Evolutionary conservation across 768 basidiomycete genomes (phyloP).

Genomic region (Panaeolus papilionaceus): DNA sequence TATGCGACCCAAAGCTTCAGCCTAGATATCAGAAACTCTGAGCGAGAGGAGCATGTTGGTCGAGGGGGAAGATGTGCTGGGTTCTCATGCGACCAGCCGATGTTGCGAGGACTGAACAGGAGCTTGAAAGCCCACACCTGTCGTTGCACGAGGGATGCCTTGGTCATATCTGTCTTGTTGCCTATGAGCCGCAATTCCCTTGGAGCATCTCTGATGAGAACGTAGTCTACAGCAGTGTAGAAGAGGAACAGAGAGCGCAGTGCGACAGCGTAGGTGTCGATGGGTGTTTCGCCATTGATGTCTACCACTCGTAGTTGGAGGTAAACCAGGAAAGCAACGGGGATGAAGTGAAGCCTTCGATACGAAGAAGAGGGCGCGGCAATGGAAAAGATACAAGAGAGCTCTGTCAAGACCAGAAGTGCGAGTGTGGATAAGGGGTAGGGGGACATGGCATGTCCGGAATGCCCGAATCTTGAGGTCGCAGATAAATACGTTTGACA

Average conservation of each 20-base stretch:
- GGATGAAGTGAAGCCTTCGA: slow-evolving; percentile 23
- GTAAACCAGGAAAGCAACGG: slow-evolving; percentile 18
- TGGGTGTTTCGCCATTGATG: neutral
- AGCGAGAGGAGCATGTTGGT: slow-evolving; percentile 20
- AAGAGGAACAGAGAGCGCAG: slow-evolving; percentile 15
- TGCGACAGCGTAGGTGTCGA: slow-evolving; percentile 9
- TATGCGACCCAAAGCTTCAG: slow-evolving; percentile 2
- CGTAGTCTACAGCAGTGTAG: slow-evolving; percentile 27
- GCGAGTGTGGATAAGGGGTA: neutral
- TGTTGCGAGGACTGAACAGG: slow-evolving; percentile 26
- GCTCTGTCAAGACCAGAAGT: neutral
- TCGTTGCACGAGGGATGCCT: slow-evolving; percentile 20
- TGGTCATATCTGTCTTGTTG: slow-evolving; percentile 21
- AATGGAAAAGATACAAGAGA: neutral
- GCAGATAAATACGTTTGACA: too few species aligned
- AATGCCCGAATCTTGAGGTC: too few species aligned
- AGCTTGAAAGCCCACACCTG: slow-evolving; percentile 28
- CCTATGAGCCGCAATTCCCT: slow-evolving; percentile 21
- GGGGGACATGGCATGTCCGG: neutral
- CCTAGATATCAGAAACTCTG: slow-evolving; percentile 25
- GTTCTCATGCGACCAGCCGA: slow-evolving; percentile 30
- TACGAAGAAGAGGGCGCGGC: slow-evolving; percentile 14
- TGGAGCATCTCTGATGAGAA: slow-evolving; percentile 26
- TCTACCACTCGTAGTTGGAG: neutral
- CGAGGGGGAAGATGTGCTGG: slow-evolving; percentile 20